Percentiles rank a stretch among this genome's conserved stretches.
Conservation (phyloP, 1,284 basidiomycete species). For the Irpex rosettiformis region DNA sequence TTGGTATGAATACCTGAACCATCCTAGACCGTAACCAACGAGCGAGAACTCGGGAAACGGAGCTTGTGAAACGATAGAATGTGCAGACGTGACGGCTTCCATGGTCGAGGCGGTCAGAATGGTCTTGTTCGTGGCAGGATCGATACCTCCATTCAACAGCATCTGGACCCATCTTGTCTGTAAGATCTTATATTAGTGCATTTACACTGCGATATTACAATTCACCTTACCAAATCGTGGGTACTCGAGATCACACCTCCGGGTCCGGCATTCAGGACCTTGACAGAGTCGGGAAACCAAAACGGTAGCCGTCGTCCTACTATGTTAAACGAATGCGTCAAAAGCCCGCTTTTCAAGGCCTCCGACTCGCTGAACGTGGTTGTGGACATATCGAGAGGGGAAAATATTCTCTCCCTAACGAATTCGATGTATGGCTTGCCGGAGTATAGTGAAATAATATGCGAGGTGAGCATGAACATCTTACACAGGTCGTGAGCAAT, state of each 20-base stretch:
- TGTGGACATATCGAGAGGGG: conserved; percentile 29
- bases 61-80: not conserved
- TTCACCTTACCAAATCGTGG: conserved; percentile 25
- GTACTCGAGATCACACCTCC: conserved; percentile 32
- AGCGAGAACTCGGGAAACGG: conserved; percentile 18
- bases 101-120: conserved; percentile 25
- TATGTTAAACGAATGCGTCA: conserved; percentile 32
- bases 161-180: conserved; percentile 30
- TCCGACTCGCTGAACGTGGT: conserved; percentile 33
- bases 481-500: conserved; percentile 11
- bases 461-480: conserved; percentile 34
- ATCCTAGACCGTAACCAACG: conserved; percentile 30
- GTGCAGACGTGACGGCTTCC: conserved; percentile 25
- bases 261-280: conserved; percentile 26
- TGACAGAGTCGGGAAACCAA: conserved; percentile 23
- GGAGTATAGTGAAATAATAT: conserved; percentile 33
- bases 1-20: conserved; percentile 21
- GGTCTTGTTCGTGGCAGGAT: conserved; percentile 22
- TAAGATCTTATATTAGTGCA: not conserved
- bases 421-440: conserved; percentile 28
- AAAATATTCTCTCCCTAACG: conserved; percentile 27
- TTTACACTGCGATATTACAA: not conserved
- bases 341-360: conserved; percentile 29
- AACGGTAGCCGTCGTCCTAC: conserved; percentile 26
- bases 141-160: conserved; percentile 25